phyloP scores from a whole-genome alignment of 345 rosid genomes.

The Salix caprea region DNA sequence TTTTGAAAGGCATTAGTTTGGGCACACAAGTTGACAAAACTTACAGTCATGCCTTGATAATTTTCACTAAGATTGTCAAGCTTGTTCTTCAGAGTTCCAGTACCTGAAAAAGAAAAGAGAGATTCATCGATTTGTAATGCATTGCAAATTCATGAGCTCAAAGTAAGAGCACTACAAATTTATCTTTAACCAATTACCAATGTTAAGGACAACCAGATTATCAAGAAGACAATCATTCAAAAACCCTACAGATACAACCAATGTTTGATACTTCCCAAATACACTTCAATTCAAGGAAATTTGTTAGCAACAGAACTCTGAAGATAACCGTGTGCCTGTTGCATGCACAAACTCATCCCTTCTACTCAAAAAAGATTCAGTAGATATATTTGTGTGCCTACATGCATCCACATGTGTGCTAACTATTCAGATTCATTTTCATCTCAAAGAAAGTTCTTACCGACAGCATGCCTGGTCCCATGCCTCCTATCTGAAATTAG shows the following conservation, averaged over 20 bases:
- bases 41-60: constrained; percentile 45
- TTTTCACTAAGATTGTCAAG: constrained; percentile 28
- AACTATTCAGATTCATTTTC: neutral
- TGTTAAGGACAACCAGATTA: neutral
- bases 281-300: neutral
- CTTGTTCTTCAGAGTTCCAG: constrained; percentile 34
- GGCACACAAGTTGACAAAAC: constrained; percentile 12
- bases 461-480: constrained; percentile 34
- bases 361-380: neutral
- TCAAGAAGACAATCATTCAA: neutral
- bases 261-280: neutral
- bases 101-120: constrained; percentile 34
- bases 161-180: constrained; percentile 3
- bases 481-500: constrained; percentile 63
- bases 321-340: neutral
- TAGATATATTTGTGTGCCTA: neutral
- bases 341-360: neutral
- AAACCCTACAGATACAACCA: neutral
- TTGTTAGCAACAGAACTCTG: neutral
- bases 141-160: neutral
- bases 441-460: constrained; percentile 38
- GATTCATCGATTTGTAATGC: neutral
- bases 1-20: neutral
- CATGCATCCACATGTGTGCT: neutral
- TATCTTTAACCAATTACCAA: neutral